Base-by-base conservation (phyloP, 306 rosid genomes). In the Cicer chorassanicum region DNA sequence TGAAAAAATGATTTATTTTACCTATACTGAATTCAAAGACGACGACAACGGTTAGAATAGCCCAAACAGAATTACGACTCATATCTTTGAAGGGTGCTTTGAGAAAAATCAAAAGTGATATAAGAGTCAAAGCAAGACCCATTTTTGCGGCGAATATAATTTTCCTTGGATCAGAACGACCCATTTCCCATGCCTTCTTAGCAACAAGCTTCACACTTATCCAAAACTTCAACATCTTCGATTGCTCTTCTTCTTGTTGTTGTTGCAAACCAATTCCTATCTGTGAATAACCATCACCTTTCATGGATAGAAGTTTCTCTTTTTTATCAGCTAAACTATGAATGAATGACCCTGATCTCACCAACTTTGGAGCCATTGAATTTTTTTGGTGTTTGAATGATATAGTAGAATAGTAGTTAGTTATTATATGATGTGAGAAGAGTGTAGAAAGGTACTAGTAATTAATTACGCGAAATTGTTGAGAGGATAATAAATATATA, bases 11-110 rank as follows among this genome's bases (percentile, higher is more conserved):
- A 29, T 29, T 29, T 24, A 24, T 24, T 29, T 29, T 29, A 29
- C 34, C 99, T 79, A 95, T 92, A 54, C 91, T 92, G 83, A 95
- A 95, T 80, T 95, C 98, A 48, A 95, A 92, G 55, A 92, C 98
- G 1, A 95, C 97, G 11, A 95, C 99, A 9, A 95, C 98, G 9
- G 99, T 95, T 1, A 95, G 87, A 70, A 95, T 86, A 8, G 96
- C 95, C 98, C 98, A 95, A 16, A 92, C 85, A 3, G 86, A 90
- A 81, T 90, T 75, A 1, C 90, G 88, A 13, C 86, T 68, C 57
- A 92, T 19, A 16, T 88, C 91, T 65, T 74, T 48, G 36, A 88
- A 53, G 6, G 96, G 97, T 72, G 85, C 91, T 64, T 87, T 86
- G 74, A 92, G 70, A 82, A 87, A 95, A 78, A 95, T 86, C 77